Evolutionary conservation across 768 basidiomycete species (phyloP).

Genomic region (Boletus insuetus): DNA sequence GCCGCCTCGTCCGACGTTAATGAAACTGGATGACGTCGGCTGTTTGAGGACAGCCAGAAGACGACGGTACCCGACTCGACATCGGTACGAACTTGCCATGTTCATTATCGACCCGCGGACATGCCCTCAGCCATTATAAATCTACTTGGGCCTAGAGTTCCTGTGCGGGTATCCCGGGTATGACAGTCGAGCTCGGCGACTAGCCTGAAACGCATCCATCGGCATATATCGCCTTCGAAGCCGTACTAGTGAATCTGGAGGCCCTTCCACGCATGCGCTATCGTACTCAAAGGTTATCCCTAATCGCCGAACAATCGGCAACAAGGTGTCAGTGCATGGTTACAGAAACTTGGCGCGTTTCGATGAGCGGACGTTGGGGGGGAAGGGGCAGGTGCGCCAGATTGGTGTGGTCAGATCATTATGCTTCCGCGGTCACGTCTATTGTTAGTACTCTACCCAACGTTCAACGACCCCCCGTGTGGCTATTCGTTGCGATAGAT

Average conservation of each 20-base stretch:
- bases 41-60: conserved; percentile 3
- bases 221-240: no score
- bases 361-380: background rate
- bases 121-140: background rate
- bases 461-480: conserved; percentile 3
- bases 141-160: no score
- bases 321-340: background rate
- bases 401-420: background rate
- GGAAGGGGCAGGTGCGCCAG: background rate
- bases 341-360: conserved; percentile 4
- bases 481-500: conserved; percentile 3
- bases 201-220: background rate
- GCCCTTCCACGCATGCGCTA: background rate
- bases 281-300: background rate
- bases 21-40: background rate
- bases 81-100: background rate
- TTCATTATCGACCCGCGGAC: background rate
- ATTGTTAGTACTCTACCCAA: conserved; percentile 2
- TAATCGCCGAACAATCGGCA: conserved; percentile 16
- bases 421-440: background rate
- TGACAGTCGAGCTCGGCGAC: background rate
- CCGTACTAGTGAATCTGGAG: background rate
- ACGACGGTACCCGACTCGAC: background rate
- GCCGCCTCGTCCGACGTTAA: background rate
- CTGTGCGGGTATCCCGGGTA: no score